Evolutionary conservation across 441 rosid genomes (phyloP), one percentile per base, ranked within the genome.

Genomic region (Gossypium gossypioides): DNA sequence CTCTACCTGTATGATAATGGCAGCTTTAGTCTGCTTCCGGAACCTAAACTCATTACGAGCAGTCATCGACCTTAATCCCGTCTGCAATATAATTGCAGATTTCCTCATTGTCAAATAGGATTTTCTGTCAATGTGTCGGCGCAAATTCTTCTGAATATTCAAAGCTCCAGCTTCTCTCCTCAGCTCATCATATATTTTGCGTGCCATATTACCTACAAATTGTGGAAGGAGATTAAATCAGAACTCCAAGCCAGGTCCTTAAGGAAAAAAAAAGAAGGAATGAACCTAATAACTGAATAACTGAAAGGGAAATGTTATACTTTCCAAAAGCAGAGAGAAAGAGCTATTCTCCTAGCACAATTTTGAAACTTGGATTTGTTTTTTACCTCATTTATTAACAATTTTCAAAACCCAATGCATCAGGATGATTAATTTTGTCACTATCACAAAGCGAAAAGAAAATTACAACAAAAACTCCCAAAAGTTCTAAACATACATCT

Each of bases 21-120:
- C 90, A 72, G 98, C 98, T 88, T 89, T 93, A 50, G 97, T 96
- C 86, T 86, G 97, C 87, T 85, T 90, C 87, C 96, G 85, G 82
- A 87, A 89, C 83, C 97, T 87, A 80, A 90, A 96, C 72, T 90
- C 99, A 85, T 89, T 84, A 72, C 95, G 95, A 81, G 98, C 97
- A 77, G 85, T 86, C 99, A 96, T 93, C 58, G 96, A 90, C 81
- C 97, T 90, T 75, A 93, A 85, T 60, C 97, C 93, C 44, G 97
- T 88, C 88, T 96, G 99, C 82, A 93, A 78, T 60, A 82, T 79
- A 57, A 92, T 80, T 32, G 95, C 91, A 76, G 95, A 90, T 59
- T 72, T 81, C 77, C 86, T 83, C 27, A 79, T 75, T 54, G 84
- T 67, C 68, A 82, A 48, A 78, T 91, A 96, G 73, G 95, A 84